Evolutionary conservation across 352 stramenopile species (phyloP), one percentile per base, ranked within the genome.

Genomic region (Globisporangium sylvaticum): DNA sequence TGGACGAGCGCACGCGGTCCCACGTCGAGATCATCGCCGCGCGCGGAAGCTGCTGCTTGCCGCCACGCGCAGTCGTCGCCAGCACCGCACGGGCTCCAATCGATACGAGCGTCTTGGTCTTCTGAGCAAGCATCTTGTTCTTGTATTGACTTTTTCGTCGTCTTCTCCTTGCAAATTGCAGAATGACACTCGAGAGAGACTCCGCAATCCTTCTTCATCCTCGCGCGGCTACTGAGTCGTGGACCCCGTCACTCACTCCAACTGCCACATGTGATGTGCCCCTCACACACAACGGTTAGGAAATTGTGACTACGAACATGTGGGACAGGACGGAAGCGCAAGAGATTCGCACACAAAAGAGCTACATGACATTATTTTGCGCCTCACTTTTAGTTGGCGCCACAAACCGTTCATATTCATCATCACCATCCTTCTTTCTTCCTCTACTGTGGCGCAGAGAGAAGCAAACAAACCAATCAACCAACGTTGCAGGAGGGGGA

Each of bases 1-100:
- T 50, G 42, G 42, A 50, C 42, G 42, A 50, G 6, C 42, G 42
- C 42, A 50, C 87, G 39, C 90, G 65, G 75, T 95, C 87, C 84
- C 84, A 95, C 66, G 84, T 73, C 8, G 84, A 88, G 67, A 91
- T 82, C 79, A 89, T 83, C 77, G 86, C 88, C 9, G 44, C 44
- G 14, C 39, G 58, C 39, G 55, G 39, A 4, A 31, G 46, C 31
- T 25, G 48, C n/a, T 37, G 60, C 20, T 66, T 18, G 0, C 15
- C 22, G 12, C 52, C 8, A 15, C 31, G 31, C 3, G 4, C 6
- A 20, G 37, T 20, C 25, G 32, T 37, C 10, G 3, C 9, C 14
- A 53, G 22, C 9, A n/a, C 60, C 12, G 37, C 14, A 12, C 53
- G 52, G 55, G 34, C 52, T 12, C 14, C 52, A 34, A 31, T 29